Conservation (phyloP, 768 basidiomycete species). For the Amanita polypyramis region DNA sequence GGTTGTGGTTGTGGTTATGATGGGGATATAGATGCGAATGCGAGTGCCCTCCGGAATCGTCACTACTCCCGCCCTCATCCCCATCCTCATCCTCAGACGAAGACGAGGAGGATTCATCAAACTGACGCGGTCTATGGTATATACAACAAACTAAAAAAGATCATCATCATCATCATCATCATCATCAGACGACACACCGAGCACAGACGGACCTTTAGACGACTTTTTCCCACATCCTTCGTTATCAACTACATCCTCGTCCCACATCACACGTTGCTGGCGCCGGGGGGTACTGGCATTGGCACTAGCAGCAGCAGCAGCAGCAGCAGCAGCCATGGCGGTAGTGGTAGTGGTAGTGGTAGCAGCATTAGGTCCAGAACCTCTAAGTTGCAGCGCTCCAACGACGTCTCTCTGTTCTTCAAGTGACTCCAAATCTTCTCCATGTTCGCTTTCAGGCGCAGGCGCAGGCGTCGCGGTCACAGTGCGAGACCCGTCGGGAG, state of each 20-base stretch:
- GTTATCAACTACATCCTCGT: slow-evolving; percentile 81
- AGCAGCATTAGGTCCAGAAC: not conserved
- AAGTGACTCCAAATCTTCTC: no score
- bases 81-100: slow-evolving; percentile 17
- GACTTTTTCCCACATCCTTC: slow-evolving; percentile 85
- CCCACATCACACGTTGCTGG: slow-evolving; percentile 67
- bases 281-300: slow-evolving; percentile 22
- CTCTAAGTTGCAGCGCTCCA: no score
- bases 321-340: not conserved
- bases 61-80: not conserved
- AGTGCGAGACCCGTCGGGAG: slow-evolving; percentile 44
- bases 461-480: slow-evolving; percentile 32
- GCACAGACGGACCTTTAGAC: slow-evolving; percentile 85
- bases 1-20: not conserved
- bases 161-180: no score
- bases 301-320: not conserved
- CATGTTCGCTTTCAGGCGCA: slow-evolving; percentile 18
- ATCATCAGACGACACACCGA: no score
- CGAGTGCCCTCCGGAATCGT: not conserved
- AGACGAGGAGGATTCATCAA: slow-evolving; percentile 75
- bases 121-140: slow-evolving; percentile 71
- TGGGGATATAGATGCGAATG: not conserved
- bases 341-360: not conserved
- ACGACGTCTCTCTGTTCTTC: slow-evolving; percentile 2
- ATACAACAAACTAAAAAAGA: slow-evolving; percentile 77